Evolutionary conservation across 306 rosid genomes (phyloP).

Genomic region (Cicer cuneatum): DNA sequence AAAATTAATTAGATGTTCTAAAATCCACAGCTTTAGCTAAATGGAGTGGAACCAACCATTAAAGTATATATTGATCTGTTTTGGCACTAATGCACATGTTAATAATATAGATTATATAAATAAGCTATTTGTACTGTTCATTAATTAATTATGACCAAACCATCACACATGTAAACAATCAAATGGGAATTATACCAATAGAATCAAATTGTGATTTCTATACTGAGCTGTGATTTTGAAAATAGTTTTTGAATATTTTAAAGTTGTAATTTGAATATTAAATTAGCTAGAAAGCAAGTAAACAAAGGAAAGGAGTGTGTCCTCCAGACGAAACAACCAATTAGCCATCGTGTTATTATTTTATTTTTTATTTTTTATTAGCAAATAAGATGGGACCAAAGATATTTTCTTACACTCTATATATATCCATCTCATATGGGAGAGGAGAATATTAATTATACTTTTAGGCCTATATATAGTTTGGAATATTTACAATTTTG

Average conservation of each 20-base stretch:
- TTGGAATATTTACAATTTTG: neutral
- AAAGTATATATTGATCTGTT: neutral
- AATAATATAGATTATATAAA: constrained; percentile 15
- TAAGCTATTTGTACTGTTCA: neutral
- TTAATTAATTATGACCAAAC: constrained; percentile 9
- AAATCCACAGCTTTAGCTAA: constrained; percentile 8
- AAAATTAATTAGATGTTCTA: constrained; percentile 6
- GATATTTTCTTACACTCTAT: neutral
- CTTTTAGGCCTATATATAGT: neutral
- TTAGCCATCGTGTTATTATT: neutral
- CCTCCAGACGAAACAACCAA: constrained; percentile 29
- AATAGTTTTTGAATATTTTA: neutral
- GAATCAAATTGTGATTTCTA: neutral
- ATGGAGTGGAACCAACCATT: constrained; percentile 25
- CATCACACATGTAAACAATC: neutral
- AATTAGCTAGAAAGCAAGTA: neutral
- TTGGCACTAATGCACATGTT: constrained; percentile 13
- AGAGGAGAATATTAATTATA: too few relatives aligned
- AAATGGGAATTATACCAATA: neutral
- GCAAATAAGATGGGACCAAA: neutral
- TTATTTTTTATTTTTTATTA: neutral
- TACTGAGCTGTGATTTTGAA: constrained; percentile 1
- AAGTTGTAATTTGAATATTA: too few relatives aligned
- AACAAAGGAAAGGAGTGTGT: constrained; percentile 22
- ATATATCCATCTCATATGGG: too few relatives aligned